These are phyloP conservation scores for Bullera alba DNA, from an alignment of 768 basidiomycete species.

Conservation along the genomic window DNA sequence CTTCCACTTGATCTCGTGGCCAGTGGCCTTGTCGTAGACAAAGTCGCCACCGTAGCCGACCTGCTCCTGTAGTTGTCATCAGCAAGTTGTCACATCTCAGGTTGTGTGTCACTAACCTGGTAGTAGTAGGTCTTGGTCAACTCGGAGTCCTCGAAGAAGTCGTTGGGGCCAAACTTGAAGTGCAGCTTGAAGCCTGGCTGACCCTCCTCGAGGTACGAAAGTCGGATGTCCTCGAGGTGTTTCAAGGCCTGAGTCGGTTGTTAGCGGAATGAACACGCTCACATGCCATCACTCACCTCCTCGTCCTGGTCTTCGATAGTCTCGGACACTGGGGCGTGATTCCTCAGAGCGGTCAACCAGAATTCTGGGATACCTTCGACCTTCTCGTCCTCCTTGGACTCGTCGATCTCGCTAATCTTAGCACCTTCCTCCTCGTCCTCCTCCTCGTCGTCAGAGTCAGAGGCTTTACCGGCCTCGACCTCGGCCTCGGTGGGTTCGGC, in stretches of 20 bases:
- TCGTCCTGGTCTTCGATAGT: slow-evolving; percentile 90
- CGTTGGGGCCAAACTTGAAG: slow-evolving; percentile 74
- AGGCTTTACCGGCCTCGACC: slow-evolving; percentile 68
- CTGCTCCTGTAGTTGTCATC: slow-evolving; percentile 52
- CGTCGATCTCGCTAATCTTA: slow-evolving; percentile 32
- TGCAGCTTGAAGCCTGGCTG: slow-evolving; percentile 75
- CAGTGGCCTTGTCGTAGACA: slow-evolving; percentile 87
- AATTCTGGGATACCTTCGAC: slow-evolving; percentile 75
- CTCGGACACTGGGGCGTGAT: slow-evolving; percentile 76
- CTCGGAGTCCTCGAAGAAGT: slow-evolving; percentile 75
- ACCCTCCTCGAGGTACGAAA: slow-evolving; percentile 62
- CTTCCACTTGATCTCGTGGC: slow-evolving; percentile 91
- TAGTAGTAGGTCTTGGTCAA: slow-evolving; percentile 94
- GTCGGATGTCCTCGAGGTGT: slow-evolving; percentile 67
- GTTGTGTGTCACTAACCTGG: slow-evolving; percentile 38
- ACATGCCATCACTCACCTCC: slow-evolving; percentile 33
- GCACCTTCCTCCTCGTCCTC: slow-evolving; percentile 56
- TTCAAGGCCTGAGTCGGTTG: slow-evolving; percentile 60
- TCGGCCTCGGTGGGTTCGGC: slow-evolving; percentile 70
- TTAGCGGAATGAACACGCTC: neutral
- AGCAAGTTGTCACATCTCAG: neutral
- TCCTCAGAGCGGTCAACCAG: slow-evolving; percentile 94
- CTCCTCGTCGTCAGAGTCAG: slow-evolving; percentile 65
- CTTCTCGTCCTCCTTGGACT: slow-evolving; percentile 39
- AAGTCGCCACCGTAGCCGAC: slow-evolving; percentile 96